These are phyloP conservation scores for Botrytis galanthina DNA, from an alignment of 2,329 filamentous ascomycete genomes.

Conservation along the genomic window DNA sequence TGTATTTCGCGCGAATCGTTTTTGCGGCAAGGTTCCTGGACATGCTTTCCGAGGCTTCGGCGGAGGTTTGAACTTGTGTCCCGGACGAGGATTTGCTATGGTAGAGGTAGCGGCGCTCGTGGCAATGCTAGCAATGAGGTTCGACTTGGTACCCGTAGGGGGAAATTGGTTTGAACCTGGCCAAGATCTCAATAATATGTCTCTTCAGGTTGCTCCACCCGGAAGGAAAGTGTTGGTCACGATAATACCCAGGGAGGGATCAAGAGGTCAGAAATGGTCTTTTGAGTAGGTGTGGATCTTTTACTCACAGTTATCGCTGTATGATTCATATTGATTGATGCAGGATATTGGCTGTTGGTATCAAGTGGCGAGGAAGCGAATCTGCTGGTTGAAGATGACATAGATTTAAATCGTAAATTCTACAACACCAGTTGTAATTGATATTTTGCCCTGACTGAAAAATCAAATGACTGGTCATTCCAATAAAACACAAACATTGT, in stretches of 20 bases:
- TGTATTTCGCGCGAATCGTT: not conserved
- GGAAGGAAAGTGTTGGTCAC: not conserved
- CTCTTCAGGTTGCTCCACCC: not conserved
- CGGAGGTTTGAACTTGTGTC: constrained; percentile 7
- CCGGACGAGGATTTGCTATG: constrained; percentile 6
- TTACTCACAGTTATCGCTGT: not conserved
- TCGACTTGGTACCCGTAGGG: not conserved
- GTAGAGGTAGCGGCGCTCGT: not conserved
- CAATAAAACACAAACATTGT: not conserved
- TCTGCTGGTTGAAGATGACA: not conserved
- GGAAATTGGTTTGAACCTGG: not conserved
- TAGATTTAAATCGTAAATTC: too few species aligned
- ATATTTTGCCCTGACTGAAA: not conserved
- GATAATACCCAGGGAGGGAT: not conserved
- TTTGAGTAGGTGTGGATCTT: not conserved
- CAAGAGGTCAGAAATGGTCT: not conserved
- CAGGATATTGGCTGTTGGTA: not conserved
- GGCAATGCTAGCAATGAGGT: constrained; percentile 5
- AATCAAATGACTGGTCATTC: not conserved
- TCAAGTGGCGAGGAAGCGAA: too few species aligned
- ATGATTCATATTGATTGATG: not conserved
- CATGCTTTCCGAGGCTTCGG: constrained; percentile 11
- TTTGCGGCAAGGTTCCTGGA: not conserved
- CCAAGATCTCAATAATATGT: not conserved
- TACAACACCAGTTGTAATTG: too few species aligned